These are phyloP conservation scores for Alternaria brassicicola DNA, from an alignment of 2,329 filamentous ascomycete genomes.

Conservation along the genomic window DNA sequence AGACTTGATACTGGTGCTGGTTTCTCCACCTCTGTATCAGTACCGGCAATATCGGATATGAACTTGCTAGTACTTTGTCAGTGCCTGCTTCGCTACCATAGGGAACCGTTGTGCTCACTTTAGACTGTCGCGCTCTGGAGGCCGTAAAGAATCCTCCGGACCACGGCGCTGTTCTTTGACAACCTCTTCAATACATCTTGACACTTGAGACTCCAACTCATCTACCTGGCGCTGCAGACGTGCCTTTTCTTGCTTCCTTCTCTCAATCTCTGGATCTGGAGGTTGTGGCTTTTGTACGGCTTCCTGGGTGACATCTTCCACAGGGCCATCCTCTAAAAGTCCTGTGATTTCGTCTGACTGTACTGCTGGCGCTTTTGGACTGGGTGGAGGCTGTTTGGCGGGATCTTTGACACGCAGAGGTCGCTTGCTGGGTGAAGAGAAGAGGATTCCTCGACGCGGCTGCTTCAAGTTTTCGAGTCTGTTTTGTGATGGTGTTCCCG, in stretches of 20 bases:
- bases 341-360: conserved; percentile 18
- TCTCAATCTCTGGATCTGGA: conserved; percentile 34
- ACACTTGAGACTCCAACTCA: conserved; percentile 42
- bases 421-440: conserved; percentile 42
- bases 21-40: conserved; percentile 25
- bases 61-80: conserved; percentile 30
- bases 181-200: conserved; percentile 37
- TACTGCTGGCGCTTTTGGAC: conserved; percentile 20
- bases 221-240: conserved; percentile 36
- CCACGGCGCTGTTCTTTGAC: conserved; percentile 30
- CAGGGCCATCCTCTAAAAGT: conserved; percentile 17
- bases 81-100: neutral
- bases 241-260: conserved; percentile 40
- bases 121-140: conserved; percentile 31
- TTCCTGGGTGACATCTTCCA: neutral
- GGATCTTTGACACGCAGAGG: conserved; percentile 27
- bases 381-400: conserved; percentile 22
- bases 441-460: conserved; percentile 31
- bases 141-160: conserved; percentile 16
- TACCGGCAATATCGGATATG: conserved; percentile 28
- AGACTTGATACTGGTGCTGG: conserved; percentile 39
- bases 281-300: conserved; percentile 11
- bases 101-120: conserved; percentile 19
- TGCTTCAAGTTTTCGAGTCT: conserved; percentile 23
- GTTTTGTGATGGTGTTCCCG: conserved; percentile 28